Conservation (phyloP, 345 rosid genomes). For the Conringia planisiliqua region DNA sequence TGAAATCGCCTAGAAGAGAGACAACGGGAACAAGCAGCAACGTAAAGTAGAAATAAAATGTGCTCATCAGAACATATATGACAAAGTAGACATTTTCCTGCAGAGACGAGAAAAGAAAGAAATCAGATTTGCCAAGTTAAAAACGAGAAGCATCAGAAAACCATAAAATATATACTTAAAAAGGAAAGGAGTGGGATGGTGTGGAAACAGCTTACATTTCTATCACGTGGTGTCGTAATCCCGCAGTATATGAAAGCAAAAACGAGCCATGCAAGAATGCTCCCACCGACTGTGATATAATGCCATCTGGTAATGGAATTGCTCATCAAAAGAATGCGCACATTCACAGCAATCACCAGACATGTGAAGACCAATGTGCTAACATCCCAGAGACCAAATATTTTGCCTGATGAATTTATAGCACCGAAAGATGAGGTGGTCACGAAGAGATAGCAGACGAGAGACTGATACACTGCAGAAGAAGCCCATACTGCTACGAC, state of each 20-base stretch:
- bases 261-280: constrained; percentile 83
- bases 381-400: constrained; percentile 95
- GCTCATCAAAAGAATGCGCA: constrained; percentile 93
- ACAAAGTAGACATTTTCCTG: constrained; percentile 84
- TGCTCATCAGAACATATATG: constrained; percentile 85
- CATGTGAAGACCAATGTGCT: constrained; percentile 98
- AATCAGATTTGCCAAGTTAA: not conserved
- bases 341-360: constrained; percentile 85
- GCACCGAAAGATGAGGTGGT: constrained; percentile 55
- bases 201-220: constrained; percentile 33
- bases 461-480: constrained; percentile 88
- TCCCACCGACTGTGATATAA: constrained; percentile 81
- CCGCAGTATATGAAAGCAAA: constrained; percentile 73
- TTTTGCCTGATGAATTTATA: constrained; percentile 69
- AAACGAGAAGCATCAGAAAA: not conserved
- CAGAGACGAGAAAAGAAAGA: not conserved
- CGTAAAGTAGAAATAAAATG: constrained; percentile 77
- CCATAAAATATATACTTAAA: not conserved
- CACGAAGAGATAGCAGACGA: constrained; percentile 68
- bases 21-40: constrained; percentile 76
- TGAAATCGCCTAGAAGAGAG: constrained; percentile 91
- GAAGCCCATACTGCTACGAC: constrained; percentile 86
- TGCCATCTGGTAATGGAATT: constrained; percentile 95
- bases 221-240: constrained; percentile 47
- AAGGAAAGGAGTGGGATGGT: not conserved